These are phyloP conservation scores for Aspergillus affinis DNA, from an alignment of 495 filamentous ascomycete genomes.

Conservation along the genomic window DNA sequence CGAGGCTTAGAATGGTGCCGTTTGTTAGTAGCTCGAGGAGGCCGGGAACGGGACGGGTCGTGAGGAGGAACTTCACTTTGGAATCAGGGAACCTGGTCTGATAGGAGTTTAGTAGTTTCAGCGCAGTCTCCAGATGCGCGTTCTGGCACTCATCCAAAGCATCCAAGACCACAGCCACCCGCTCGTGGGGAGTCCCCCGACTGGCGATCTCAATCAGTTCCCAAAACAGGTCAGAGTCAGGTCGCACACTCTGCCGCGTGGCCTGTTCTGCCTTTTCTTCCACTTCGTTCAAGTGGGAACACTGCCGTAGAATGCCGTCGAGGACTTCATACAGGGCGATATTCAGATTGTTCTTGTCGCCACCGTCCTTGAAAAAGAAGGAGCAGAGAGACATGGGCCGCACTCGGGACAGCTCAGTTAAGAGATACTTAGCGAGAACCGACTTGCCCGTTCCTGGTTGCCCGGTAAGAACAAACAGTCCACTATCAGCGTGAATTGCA, in stretches of 20 bases:
- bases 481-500: background rate
- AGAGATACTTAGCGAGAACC: slow-evolving; percentile 26
- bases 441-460: slow-evolving; percentile 37
- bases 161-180: slow-evolving; percentile 28
- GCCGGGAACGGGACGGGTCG: slow-evolving; percentile 29
- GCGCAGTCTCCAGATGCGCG: background rate
- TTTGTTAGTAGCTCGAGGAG: slow-evolving; percentile 20
- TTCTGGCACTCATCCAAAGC: slow-evolving; percentile 32
- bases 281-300: slow-evolving; percentile 15
- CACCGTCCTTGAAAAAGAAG: slow-evolving; percentile 39
- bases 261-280: slow-evolving; percentile 7
- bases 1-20: slow-evolving; percentile 23
- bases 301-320: slow-evolving; percentile 24
- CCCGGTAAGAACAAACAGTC: slow-evolving; percentile 16
- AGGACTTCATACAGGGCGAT: slow-evolving; percentile 29
- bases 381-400: slow-evolving; percentile 24
- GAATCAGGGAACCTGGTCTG: background rate
- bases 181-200: slow-evolving; percentile 3
- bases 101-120: background rate
- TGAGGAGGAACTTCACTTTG: slow-evolving; percentile 33
- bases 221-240: slow-evolving; percentile 20
- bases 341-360: slow-evolving; percentile 19
- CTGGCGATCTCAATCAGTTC: slow-evolving; percentile 11
- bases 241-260: background rate
- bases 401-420: slow-evolving; percentile 13